Conservation (phyloP, 345 rosid species). For the Lumnitzera littorea region DNA sequence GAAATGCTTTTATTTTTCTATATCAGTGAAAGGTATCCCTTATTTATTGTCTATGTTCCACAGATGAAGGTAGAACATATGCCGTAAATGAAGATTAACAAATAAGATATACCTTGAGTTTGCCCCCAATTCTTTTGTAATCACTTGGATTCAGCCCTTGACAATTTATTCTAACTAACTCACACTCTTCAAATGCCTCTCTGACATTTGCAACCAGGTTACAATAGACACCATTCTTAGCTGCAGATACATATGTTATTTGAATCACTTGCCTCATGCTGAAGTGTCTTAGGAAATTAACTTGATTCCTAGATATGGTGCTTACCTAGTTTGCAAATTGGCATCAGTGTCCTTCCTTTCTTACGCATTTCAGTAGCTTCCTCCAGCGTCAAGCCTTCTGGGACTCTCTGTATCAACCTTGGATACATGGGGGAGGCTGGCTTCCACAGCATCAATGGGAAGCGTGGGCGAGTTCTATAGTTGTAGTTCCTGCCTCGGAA, state of each 20-base stretch:
- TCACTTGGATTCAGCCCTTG: conserved; percentile 76
- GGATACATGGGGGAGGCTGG: conserved; percentile 82
- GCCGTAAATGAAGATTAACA: not conserved
- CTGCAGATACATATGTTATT: conserved; percentile 25
- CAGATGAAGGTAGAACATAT: not conserved
- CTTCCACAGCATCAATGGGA: conserved; percentile 95
- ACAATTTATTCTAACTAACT: conserved; percentile 73
- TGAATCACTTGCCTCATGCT: too few species aligned
- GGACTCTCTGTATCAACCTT: conserved; percentile 53
- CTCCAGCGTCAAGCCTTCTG: conserved; percentile 60
- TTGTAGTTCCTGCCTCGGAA: conserved; percentile 94
- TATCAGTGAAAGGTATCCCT: not conserved
- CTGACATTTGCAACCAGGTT: conserved; percentile 55
- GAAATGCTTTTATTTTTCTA: not conserved
- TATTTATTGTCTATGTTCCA: not conserved
- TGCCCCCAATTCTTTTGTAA: conserved; percentile 77
- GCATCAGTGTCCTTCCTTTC: conserved; percentile 65
- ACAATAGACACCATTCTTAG: conserved; percentile 76
- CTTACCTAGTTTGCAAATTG: conserved; percentile 79
- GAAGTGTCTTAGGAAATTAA: too few species aligned
- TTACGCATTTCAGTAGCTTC: conserved; percentile 74
- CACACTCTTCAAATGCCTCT: conserved; percentile 95
- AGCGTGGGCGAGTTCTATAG: conserved; percentile 63
- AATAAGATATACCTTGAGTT: conserved; percentile 57
- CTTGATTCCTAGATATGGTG: not conserved